Conservation (phyloP, 768 basidiomycete genomes). For the Lentinula sp. region DNA sequence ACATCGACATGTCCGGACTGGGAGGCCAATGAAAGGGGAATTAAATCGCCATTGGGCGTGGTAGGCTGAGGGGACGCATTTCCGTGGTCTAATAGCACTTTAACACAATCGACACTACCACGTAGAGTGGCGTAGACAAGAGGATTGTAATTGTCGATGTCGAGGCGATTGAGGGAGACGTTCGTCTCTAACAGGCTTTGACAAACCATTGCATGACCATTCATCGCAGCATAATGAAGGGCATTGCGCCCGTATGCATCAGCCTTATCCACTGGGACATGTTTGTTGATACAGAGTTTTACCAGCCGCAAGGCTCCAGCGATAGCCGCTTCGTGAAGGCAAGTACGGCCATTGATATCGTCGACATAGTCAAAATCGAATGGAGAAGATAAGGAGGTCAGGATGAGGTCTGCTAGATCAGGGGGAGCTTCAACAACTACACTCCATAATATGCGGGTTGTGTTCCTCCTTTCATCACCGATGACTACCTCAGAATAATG, state of each 20-base stretch:
- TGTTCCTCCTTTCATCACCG: constrained; percentile 55
- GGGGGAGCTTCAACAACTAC: constrained; percentile 76
- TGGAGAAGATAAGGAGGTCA: constrained; percentile 55
- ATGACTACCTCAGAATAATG: constrained; percentile 62
- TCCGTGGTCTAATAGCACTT: constrained; percentile 73
- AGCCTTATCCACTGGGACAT: constrained; percentile 61
- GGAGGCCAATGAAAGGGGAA: constrained; percentile 86
- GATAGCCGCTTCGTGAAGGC: constrained; percentile 90
- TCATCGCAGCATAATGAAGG: constrained; percentile 94
- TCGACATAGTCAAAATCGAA: constrained; percentile 93
- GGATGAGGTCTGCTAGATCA: constrained; percentile 68
- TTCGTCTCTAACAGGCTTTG: constrained; percentile 65
- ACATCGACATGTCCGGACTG: constrained; percentile 86
- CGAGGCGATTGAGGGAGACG: constrained; percentile 62
- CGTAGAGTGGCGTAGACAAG: constrained; percentile 88
- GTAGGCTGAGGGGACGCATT: constrained; percentile 58
- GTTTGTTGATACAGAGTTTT: constrained; percentile 69
- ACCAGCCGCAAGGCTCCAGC: constrained; percentile 76
- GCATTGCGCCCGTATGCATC: constrained; percentile 93
- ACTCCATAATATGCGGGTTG: constrained; percentile 94
- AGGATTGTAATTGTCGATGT: constrained; percentile 94
- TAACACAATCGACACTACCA: constrained; percentile 79
- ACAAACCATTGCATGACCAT: constrained; percentile 77
- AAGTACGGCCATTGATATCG: constrained; percentile 94
- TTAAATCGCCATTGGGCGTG: constrained; percentile 58